Evolutionary conservation across 805 yeast species (phyloP).

Genomic region (Nakazawaea wickerhamii): DNA sequence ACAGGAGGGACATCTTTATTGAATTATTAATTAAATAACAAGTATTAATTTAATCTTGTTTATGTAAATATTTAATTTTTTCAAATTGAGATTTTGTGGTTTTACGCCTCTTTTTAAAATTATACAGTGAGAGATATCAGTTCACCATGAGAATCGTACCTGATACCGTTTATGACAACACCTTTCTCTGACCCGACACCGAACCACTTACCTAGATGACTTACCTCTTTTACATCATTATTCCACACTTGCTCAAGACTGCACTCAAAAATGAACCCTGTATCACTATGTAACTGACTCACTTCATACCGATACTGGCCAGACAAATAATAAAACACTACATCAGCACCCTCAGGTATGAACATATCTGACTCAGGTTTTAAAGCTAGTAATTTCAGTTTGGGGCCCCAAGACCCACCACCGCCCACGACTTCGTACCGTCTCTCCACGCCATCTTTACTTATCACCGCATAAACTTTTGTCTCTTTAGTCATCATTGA

Average conservation of each 20-base stretch:
- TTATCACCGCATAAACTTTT: slow-evolving; percentile 30
- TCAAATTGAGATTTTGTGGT: not conserved
- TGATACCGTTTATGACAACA: slow-evolving; percentile 22
- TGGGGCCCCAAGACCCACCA: slow-evolving; percentile 13
- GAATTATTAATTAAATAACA: too few species aligned
- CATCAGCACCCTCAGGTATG: not conserved
- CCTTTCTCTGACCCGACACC: slow-evolving; percentile 32
- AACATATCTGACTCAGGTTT: slow-evolving; percentile 3
- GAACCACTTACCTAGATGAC: slow-evolving; percentile 18
- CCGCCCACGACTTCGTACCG: slow-evolving; percentile 14
- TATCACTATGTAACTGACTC: slow-evolving; percentile 11
- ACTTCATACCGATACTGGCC: slow-evolving; percentile 20
- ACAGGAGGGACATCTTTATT: slow-evolving; percentile 24
- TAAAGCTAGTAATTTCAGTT: slow-evolving; percentile 3
- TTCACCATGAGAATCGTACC: slow-evolving; percentile 29
- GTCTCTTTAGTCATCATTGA: slow-evolving; percentile 36
- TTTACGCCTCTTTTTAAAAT: too few species aligned
- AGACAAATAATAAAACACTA: slow-evolving; percentile 14
- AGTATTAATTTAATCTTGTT: too few species aligned
- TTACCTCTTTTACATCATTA: slow-evolving; percentile 8
- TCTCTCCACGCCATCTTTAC: slow-evolving; percentile 12
- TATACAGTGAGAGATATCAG: slow-evolving; percentile 14
- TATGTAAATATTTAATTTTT: not conserved
- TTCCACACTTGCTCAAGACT: slow-evolving; percentile 9
- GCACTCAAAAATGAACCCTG: not conserved